Percentiles rank a stretch among this genome's conserved stretches.
Evolutionary conservation across 805 yeast genomes (phyloP).

Genomic region (Millerago galiae): DNA sequence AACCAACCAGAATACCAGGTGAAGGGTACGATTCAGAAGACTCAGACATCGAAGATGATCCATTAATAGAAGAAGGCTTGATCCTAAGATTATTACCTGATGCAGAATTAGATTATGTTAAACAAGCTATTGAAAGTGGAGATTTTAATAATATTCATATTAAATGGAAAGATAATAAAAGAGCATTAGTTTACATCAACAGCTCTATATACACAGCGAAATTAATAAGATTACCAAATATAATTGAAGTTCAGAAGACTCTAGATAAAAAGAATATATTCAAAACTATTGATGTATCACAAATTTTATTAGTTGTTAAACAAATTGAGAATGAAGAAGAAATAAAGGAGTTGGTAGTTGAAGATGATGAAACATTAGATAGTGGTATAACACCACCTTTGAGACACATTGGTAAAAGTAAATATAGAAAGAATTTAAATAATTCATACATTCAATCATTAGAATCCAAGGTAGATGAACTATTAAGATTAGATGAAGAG

Average conservation of each 20-base stretch:
- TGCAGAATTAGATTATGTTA: slow-evolving; percentile 62
- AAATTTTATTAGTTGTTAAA: slow-evolving; percentile 72
- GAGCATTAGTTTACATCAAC: slow-evolving; percentile 72
- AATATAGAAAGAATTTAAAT: slow-evolving; percentile 66
- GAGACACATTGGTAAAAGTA: slow-evolving; percentile 58
- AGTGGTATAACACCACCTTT: slow-evolving; percentile 80
- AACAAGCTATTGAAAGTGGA: slow-evolving; percentile 70
- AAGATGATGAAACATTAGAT: slow-evolving; percentile 38
- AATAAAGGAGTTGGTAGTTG: slow-evolving; percentile 29
- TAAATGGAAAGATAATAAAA: slow-evolving; percentile 75
- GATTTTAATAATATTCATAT: slow-evolving; percentile 67
- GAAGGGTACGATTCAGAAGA: slow-evolving; percentile 98
- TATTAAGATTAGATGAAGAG: slow-evolving; percentile 68
- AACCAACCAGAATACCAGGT: slow-evolving; percentile 69
- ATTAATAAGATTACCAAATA: slow-evolving; percentile 82
- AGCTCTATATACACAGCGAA: slow-evolving; percentile 74
- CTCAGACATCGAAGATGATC: slow-evolving; percentile 93
- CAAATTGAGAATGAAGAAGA: slow-evolving; percentile 43
- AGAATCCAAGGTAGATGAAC: slow-evolving; percentile 71
- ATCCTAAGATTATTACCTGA: slow-evolving; percentile 69
- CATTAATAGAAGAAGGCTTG: slow-evolving; percentile 82
- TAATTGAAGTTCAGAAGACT: slow-evolving; percentile 82
- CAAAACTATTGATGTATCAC: slow-evolving; percentile 81
- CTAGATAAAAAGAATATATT: slow-evolving; percentile 83
- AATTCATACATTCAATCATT: slow-evolving; percentile 69